Evolutionary conservation across 352 stramenopile species (phyloP).

Genomic region (Aphanomyces astaci): DNA sequence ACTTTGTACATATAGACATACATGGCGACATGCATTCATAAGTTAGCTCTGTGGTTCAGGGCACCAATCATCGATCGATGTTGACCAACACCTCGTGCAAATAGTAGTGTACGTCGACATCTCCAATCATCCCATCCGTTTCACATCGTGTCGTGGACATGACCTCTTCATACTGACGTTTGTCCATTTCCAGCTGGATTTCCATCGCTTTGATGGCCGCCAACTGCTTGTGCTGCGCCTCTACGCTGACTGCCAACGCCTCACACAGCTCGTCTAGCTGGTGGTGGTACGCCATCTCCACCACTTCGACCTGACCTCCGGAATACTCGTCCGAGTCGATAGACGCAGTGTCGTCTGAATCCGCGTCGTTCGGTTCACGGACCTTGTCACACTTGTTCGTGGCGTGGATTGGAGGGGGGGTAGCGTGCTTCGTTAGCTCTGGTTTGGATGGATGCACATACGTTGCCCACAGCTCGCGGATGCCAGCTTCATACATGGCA

Average conservation of each 20-base stretch:
- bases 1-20: no score
- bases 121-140: no score
- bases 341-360: constrained; percentile 19
- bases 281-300: not conserved
- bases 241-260: not conserved
- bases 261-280: constrained; percentile 11
- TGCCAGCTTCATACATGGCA: constrained; percentile 7
- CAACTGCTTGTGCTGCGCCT: constrained; percentile 3
- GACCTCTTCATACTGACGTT: not conserved
- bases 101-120: no score
- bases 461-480: constrained; percentile 7
- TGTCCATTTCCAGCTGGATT: constrained; percentile 1
- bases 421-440: not conserved
- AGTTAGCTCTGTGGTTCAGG: no score
- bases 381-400: not conserved
- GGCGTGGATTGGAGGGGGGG: not conserved
- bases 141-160: no score
- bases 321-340: constrained; percentile 14
- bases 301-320: not conserved
- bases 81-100: no score
- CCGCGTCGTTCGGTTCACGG: not conserved
- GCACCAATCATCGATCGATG: no score
- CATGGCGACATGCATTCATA: no score
- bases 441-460: not conserved
- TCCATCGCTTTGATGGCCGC: constrained; percentile 11